phyloP scores from a whole-genome alignment of 768 basidiomycete genomes.

The Termitomyces sp. region DNA sequence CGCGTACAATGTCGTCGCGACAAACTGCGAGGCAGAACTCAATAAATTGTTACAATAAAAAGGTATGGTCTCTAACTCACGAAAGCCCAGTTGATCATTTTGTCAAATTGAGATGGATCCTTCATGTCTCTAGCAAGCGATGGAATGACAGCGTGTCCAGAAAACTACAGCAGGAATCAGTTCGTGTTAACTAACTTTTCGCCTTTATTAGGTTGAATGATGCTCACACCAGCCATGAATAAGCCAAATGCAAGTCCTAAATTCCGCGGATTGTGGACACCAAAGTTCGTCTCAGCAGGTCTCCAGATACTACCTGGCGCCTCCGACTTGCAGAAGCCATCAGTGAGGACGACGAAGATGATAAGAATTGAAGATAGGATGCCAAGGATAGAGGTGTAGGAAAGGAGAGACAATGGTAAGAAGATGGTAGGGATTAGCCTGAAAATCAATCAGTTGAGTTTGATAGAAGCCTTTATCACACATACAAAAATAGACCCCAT shows the following conservation, averaged over 20 bases:
- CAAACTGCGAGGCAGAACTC: constrained; percentile 29
- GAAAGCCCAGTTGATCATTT: constrained; percentile 84
- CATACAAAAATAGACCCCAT: constrained; percentile 65
- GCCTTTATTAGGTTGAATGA: not conserved
- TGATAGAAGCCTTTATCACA: constrained; percentile 1
- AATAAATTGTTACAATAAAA: not conserved
- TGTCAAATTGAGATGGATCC: constrained; percentile 73
- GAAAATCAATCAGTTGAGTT: constrained; percentile 1
- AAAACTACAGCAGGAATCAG: constrained; percentile 44
- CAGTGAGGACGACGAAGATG: constrained; percentile 70
- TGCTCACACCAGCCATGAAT: constrained; percentile 82
- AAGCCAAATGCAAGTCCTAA: constrained; percentile 82
- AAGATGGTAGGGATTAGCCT: constrained; percentile 84
- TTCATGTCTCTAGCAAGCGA: constrained; percentile 87
- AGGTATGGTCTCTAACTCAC: constrained; percentile 34
- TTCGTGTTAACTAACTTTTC: not conserved
- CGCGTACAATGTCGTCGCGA: constrained; percentile 59
- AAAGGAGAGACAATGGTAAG: constrained; percentile 79
- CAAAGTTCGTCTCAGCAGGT: constrained; percentile 63
- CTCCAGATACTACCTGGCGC: constrained; percentile 78
- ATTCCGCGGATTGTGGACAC: constrained; percentile 44
- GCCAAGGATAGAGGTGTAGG: constrained; percentile 83
- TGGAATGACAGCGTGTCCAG: constrained; percentile 90
- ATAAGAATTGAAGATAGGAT: constrained; percentile 75
- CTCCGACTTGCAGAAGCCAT: constrained; percentile 69